phyloP scores from a whole-genome alignment of 2,329 filamentous ascomycete genomes.

The Teratosphaeria pseudoeucalypti region DNA sequence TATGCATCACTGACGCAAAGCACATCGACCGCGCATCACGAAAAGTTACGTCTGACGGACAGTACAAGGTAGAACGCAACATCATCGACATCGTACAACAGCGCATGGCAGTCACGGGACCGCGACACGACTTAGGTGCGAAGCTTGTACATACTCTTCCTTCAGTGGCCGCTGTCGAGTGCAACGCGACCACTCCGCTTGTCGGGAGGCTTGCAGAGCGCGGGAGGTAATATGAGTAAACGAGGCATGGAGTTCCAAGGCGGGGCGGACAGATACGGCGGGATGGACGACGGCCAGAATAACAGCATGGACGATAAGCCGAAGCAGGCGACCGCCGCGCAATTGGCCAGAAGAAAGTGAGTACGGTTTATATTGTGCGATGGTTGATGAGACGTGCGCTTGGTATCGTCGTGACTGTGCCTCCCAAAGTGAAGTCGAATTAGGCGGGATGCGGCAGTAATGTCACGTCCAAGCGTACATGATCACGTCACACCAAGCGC shows the following conservation, averaged over 20 bases:
- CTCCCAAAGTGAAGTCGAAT: neutral
- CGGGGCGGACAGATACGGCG: conserved; percentile 20
- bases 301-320: conserved; percentile 15
- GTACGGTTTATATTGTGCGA: conserved; percentile 6
- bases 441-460: neutral
- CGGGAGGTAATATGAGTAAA: conserved; percentile 20
- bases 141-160: conserved; percentile 8
- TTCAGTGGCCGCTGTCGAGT: neutral
- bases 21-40: neutral
- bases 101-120: conserved; percentile 9
- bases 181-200: neutral
- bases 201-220: neutral
- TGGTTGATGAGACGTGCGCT: neutral
- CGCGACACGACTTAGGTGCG: conserved; percentile 2
- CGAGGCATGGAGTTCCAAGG: conserved; percentile 17
- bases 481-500: neutral
- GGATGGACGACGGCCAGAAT: conserved; percentile 2
- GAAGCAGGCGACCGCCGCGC: conserved; percentile 23
- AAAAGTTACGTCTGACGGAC: neutral
- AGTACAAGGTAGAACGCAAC: neutral
- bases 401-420: neutral
- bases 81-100: neutral
- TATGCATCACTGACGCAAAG: neutral
- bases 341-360: conserved; percentile 27
- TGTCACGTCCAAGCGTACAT: neutral